Conservation (phyloP, 2,329 filamentous ascomycete genomes). For the Fusarium pseudonygamai region DNA sequence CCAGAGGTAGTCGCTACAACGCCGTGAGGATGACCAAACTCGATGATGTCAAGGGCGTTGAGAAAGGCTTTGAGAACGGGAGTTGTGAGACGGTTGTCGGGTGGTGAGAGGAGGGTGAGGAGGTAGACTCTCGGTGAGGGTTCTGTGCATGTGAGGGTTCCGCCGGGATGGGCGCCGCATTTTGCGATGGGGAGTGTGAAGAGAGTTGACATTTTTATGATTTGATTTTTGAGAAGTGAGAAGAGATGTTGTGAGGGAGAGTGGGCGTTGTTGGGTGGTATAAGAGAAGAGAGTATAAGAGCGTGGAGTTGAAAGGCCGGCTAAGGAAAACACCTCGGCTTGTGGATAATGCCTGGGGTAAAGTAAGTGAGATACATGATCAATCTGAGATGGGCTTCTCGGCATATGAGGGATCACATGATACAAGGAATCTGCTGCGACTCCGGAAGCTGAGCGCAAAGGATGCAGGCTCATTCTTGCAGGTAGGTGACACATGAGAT, state of each 20-base stretch:
- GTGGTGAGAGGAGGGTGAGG: slow-evolving; percentile 74
- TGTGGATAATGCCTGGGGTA: slow-evolving; percentile 10
- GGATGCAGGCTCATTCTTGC: no score
- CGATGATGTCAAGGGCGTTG: slow-evolving; percentile 78
- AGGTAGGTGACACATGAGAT: no score
- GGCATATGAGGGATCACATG: slow-evolving; percentile 17
- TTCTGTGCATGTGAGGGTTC: slow-evolving; percentile 69
- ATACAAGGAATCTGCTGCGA: neutral
- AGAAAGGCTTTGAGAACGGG: slow-evolving; percentile 74
- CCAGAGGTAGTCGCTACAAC: slow-evolving; percentile 81
- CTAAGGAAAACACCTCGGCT: slow-evolving; percentile 35
- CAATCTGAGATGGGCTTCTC: slow-evolving; percentile 4
- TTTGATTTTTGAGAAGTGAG: neutral
- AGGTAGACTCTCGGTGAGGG: slow-evolving; percentile 73
- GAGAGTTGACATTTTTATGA: slow-evolving; percentile 39
- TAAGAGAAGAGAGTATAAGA: neutral
- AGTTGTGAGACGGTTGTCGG: slow-evolving; percentile 80
- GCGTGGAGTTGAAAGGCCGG: slow-evolving; percentile 6
- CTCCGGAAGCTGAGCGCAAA: no score
- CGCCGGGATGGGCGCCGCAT: slow-evolving; percentile 57
- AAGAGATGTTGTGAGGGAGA: neutral
- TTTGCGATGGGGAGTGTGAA: slow-evolving; percentile 64
- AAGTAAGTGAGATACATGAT: neutral
- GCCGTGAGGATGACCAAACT: slow-evolving; percentile 72
- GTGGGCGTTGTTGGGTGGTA: neutral